Percentiles rank a stretch among this genome's conserved stretches.
Evolutionary conservation across 441 rosid species (phyloP).

Genomic region (Aleurites moluccanus): DNA sequence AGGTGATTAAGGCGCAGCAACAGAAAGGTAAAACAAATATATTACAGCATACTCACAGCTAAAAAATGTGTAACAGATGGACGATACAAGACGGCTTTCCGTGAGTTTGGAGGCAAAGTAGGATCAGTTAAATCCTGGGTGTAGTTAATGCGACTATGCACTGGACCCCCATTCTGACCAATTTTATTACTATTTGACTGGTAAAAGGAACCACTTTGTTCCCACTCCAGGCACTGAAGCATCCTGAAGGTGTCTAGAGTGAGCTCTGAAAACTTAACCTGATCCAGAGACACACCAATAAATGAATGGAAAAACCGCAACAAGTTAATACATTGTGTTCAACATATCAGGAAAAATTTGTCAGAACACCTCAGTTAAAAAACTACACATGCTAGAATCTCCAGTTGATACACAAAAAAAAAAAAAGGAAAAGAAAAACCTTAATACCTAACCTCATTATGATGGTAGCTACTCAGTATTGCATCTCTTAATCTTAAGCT

Average conservation of each 20-base stretch:
- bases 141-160: constrained; percentile 52
- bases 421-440: constrained; percentile 28
- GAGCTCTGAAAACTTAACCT: constrained; percentile 97
- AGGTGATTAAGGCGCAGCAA: neutral
- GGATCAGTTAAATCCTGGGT: constrained; percentile 80
- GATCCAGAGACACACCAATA: constrained; percentile 31
- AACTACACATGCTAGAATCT: constrained; percentile 8
- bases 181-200: constrained; percentile 50
- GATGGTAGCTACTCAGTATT: constrained; percentile 83
- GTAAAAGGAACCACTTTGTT: constrained; percentile 88
- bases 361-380: neutral
- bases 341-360: constrained; percentile 4
- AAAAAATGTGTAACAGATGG: constrained; percentile 83
- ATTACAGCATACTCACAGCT: constrained; percentile 65
- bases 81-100: constrained; percentile 81
- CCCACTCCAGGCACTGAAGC: constrained; percentile 98
- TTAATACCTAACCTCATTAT: constrained; percentile 69
- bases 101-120: constrained; percentile 86
- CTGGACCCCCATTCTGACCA: constrained; percentile 60
- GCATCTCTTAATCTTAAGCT: constrained; percentile 80
- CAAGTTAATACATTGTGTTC: neutral
- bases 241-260: constrained; percentile 88
- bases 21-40: constrained; percentile 2
- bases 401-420: constrained; percentile 13
- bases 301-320: constrained; percentile 18